A percentile compares a stretch with the other conserved stretches of the same genome.
Conservation (phyloP, 306 rosid genomes). For the Castanea mollissima region DNA sequence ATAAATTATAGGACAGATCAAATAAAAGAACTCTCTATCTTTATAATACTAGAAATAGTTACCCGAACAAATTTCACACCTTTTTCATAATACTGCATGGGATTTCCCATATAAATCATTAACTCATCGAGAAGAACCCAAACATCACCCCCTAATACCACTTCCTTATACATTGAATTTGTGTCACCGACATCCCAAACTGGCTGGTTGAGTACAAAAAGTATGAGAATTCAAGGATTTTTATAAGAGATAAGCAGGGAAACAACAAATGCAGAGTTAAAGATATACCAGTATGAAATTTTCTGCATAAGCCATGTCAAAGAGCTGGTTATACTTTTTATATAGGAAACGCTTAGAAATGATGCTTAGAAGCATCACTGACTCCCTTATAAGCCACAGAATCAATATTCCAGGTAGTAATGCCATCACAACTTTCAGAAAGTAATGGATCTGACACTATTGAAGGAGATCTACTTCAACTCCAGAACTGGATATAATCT, state of each 20-base stretch:
- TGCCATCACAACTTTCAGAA: slow-evolving; percentile 79
- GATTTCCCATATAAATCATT: slow-evolving; percentile 96
- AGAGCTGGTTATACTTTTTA: slow-evolving; percentile 87
- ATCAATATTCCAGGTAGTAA: slow-evolving; percentile 80
- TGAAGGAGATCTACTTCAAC: slow-evolving; percentile 95
- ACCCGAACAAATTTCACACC: slow-evolving; percentile 96
- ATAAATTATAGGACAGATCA: slow-evolving; percentile 14
- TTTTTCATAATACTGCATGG: slow-evolving; percentile 91
- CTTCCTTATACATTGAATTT: slow-evolving; percentile 87
- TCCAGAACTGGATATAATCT: slow-evolving; percentile 80
- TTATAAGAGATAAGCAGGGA: background rate
- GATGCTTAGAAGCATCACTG: slow-evolving; percentile 64
- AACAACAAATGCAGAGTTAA: slow-evolving; percentile 12
- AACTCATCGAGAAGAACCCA: slow-evolving; percentile 98
- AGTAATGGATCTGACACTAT: slow-evolving; percentile 78
- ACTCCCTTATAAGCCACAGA: slow-evolving; percentile 84
- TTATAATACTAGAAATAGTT: slow-evolving; percentile 25
- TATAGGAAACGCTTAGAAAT: slow-evolving; percentile 75
- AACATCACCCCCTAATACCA: slow-evolving; percentile 94
- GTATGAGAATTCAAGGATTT: slow-evolving; percentile 13
- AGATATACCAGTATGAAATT: slow-evolving; percentile 81
- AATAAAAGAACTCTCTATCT: slow-evolving; percentile 10
- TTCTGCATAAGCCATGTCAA: slow-evolving; percentile 91
- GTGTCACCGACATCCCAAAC: slow-evolving; percentile 79
- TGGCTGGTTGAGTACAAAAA: slow-evolving; percentile 55